These are phyloP conservation scores for Apostasia shenzhenica DNA, from an alignment of 106 monocot genomes.

Conservation along the genomic window DNA sequence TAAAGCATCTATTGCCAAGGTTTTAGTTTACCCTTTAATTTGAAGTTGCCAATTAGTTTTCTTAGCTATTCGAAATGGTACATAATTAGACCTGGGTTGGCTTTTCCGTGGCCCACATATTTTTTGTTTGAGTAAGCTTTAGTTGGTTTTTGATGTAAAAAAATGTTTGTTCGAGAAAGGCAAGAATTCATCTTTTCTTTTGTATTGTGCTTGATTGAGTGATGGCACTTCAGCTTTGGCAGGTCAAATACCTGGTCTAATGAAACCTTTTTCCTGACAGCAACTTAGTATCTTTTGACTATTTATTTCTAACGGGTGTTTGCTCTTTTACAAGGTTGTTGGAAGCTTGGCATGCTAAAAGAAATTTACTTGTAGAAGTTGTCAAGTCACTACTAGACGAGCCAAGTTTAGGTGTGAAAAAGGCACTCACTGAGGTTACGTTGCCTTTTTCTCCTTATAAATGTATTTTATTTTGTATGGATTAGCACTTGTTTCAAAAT, in stretches of 20 bases:
- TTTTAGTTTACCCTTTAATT: conserved; percentile 11
- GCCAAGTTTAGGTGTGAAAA: conserved; percentile 49
- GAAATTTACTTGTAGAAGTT: conserved; percentile 59
- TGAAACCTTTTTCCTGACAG: too few species aligned
- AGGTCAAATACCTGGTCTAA: too few species aligned
- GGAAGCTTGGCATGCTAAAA: conserved; percentile 88
- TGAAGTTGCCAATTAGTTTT: conserved; percentile 1
- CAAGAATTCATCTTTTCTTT: too few species aligned
- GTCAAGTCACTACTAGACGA: conserved; percentile 69
- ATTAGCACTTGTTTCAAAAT: too few species aligned
- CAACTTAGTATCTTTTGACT: neutral
- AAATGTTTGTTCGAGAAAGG: too few species aligned
- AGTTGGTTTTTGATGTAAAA: too few species aligned
- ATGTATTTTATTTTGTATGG: too few species aligned
- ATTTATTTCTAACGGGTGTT: conserved; percentile 7
- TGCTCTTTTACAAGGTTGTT: conserved; percentile 39
- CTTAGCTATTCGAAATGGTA: neutral
- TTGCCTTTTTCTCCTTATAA: conserved; percentile 5
- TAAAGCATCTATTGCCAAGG: conserved; percentile 96
- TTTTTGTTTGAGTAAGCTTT: too few species aligned
- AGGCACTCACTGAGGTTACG: conserved; percentile 82
- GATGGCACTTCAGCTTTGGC: too few species aligned
- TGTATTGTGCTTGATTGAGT: too few species aligned
- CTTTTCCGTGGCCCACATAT: too few species aligned
- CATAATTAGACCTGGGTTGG: too few species aligned